Evolutionary conservation across 2,329 filamentous ascomycete species (phyloP).

Genomic region (Chaetoscypha palmicola): DNA sequence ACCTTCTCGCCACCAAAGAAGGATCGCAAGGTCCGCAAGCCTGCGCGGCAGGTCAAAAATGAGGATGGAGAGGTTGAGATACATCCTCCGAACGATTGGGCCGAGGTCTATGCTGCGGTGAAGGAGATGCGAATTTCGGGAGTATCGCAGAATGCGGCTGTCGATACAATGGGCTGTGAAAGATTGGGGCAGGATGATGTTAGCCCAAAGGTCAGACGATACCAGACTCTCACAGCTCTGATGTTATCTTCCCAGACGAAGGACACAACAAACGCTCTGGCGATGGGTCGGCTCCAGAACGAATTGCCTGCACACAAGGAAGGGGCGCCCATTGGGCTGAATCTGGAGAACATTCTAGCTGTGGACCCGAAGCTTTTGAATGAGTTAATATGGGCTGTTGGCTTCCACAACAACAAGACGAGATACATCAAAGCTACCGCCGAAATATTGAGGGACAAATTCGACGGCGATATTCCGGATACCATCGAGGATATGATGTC

Average conservation of each 20-base stretch:
- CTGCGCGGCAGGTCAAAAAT: slow-evolving; percentile 39
- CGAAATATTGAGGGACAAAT: slow-evolving; percentile 52
- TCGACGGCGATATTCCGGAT: slow-evolving; percentile 57
- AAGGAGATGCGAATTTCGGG: slow-evolving; percentile 63
- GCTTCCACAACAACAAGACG: slow-evolving; percentile 71
- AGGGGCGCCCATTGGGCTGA: slow-evolving; percentile 41
- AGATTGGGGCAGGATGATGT: slow-evolving; percentile 53
- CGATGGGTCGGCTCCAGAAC: slow-evolving; percentile 59
- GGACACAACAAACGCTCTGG: slow-evolving; percentile 62
- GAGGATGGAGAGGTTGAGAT: slow-evolving; percentile 34
- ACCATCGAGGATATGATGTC: slow-evolving; percentile 56
- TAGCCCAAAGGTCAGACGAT: slow-evolving; percentile 48
- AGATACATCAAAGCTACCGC: slow-evolving; percentile 62
- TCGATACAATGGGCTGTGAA: slow-evolving; percentile 97
- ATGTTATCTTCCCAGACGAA: slow-evolving; percentile 72
- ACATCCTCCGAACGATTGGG: slow-evolving; percentile 72
- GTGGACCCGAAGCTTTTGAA: slow-evolving; percentile 54
- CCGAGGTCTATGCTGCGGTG: slow-evolving; percentile 69
- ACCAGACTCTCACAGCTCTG: slow-evolving; percentile 61
- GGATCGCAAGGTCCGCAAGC: slow-evolving; percentile 38
- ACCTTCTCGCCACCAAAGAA: slow-evolving; percentile 27
- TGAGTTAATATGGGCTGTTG: slow-evolving; percentile 58
- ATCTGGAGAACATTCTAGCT: slow-evolving; percentile 54
- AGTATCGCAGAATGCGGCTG: slow-evolving; percentile 66
- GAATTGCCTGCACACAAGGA: slow-evolving; percentile 41